A percentile compares a stretch with the other conserved stretches of the same genome.
Conservation (phyloP, 2,329 filamentous ascomycete species). For the Colletotrichum chrysophilum region DNA sequence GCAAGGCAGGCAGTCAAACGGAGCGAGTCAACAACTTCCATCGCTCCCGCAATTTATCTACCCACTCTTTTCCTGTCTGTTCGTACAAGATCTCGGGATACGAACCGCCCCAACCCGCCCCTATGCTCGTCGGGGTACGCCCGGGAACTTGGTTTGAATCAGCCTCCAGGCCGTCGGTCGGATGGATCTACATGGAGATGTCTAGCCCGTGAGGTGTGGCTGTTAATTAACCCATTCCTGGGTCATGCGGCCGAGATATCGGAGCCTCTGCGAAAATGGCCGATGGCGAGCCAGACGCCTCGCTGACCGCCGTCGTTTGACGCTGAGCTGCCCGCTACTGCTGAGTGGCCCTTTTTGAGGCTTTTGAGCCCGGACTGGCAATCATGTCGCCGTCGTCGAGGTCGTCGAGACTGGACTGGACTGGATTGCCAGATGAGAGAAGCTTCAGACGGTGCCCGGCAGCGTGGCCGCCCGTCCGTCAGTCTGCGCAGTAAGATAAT, state of each 20-base stretch:
- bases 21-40: background rate
- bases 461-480: background rate
- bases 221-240: conserved; percentile 6
- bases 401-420: background rate
- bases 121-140: background rate
- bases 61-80: background rate
- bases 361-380: background rate
- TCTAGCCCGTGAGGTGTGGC: background rate
- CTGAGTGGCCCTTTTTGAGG: background rate
- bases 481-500: background rate
- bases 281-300: background rate
- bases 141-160: background rate
- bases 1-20: background rate
- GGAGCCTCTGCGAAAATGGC: conserved; percentile 9
- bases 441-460: background rate
- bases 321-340: background rate
- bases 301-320: conserved; percentile 2
- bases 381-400: background rate
- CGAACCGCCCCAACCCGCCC: background rate
- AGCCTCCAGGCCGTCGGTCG: background rate
- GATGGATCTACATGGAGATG: conserved; percentile 2
- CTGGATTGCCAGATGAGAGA: background rate
- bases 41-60: background rate
- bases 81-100: background rate
- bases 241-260: conserved; percentile 5